Percentiles rank a stretch among this genome's conserved stretches.
phyloP scores from a whole-genome alignment of 495 filamentous ascomycete genomes.

The Xylaria curta region DNA sequence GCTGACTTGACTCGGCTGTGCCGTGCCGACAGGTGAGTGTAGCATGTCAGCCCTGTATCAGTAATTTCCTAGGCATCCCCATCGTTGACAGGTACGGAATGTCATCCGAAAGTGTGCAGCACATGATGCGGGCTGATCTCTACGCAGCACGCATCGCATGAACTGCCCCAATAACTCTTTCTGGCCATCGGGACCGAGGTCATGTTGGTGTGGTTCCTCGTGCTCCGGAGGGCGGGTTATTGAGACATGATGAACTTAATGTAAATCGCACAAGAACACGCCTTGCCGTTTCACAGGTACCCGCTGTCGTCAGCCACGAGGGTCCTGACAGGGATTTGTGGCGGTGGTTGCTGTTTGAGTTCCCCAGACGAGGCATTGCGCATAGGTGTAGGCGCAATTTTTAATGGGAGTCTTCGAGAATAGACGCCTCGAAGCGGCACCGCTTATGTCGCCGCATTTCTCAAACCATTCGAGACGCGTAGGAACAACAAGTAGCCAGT shows the following conservation, averaged over 20 bases:
- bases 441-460: constrained; percentile 8
- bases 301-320: constrained; percentile 1
- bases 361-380: neutral
- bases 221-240: neutral
- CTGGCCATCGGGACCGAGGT: neutral
- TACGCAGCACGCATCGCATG: neutral
- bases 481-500: neutral
- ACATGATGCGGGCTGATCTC: neutral
- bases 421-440: neutral
- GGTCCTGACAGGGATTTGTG: neutral
- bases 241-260: neutral
- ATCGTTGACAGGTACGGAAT: constrained; percentile 3
- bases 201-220: neutral
- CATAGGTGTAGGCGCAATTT: neutral
- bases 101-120: neutral
- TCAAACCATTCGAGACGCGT: neutral
- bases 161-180: neutral
- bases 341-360: constrained; percentile 6
- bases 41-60: neutral
- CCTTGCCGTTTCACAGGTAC: neutral
- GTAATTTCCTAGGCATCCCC: neutral
- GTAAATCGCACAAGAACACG: neutral
- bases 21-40: neutral
- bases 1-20: neutral
- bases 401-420: neutral